These are phyloP conservation scores for Lyophyllum atratum DNA, from an alignment of 768 basidiomycete genomes.

Conservation along the genomic window DNA sequence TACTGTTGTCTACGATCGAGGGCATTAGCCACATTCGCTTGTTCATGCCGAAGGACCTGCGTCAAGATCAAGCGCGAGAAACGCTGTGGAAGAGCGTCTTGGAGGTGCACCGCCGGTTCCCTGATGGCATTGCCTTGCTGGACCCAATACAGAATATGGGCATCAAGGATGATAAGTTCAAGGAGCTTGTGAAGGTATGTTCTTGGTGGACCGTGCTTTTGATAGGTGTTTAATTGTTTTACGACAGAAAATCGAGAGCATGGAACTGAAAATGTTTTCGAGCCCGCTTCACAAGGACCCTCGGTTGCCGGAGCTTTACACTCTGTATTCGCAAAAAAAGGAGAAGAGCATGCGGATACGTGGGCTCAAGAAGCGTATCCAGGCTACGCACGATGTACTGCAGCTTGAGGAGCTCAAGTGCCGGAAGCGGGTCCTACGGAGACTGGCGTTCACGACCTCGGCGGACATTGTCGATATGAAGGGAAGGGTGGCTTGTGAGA, in stretches of 20 bases:
- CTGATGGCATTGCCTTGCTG: conserved; percentile 81
- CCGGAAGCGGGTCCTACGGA: conserved; percentile 89
- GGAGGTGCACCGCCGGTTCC: conserved; percentile 91
- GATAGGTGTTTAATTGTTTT: background rate
- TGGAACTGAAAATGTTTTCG: conserved; percentile 84
- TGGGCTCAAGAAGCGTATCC: conserved; percentile 81
- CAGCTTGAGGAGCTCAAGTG: conserved; percentile 97
- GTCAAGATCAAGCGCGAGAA: conserved; percentile 72
- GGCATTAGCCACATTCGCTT: conserved; percentile 86
- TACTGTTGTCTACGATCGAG: conserved; percentile 84
- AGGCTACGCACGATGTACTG: conserved; percentile 87
- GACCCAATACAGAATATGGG: conserved; percentile 96
- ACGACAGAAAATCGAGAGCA: conserved; percentile 81
- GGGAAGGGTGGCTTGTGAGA: conserved; percentile 97
- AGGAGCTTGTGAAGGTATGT: conserved; percentile 76
- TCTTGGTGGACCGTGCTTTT: background rate
- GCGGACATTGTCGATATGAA: conserved; percentile 98
- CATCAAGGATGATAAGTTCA: conserved; percentile 94
- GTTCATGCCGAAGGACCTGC: conserved; percentile 87
- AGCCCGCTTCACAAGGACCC: conserved; percentile 81
- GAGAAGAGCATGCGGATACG: conserved; percentile 70
- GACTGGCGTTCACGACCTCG: conserved; percentile 86
- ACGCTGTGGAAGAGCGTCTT: conserved; percentile 88
- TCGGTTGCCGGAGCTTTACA: conserved; percentile 79
- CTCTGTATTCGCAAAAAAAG: conserved; percentile 77